Evolutionary conservation across 176 grass and related monocot species (phyloP).

Genomic region (Urochloa ruziziensis): DNA sequence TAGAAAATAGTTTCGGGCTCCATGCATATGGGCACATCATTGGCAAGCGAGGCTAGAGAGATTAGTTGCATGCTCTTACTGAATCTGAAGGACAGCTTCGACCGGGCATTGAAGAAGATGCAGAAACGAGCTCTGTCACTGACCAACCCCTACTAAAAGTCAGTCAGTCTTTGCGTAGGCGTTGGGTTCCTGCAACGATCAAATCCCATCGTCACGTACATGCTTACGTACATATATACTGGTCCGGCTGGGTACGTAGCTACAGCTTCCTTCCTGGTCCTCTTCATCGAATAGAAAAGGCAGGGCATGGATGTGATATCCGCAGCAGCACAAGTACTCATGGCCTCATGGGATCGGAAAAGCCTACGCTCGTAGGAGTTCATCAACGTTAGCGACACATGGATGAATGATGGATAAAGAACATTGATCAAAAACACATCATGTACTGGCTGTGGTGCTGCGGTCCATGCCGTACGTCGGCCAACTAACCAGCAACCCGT

Average conservation of each 20-base stretch:
- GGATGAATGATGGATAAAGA: not conserved
- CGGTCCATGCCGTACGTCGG: not conserved
- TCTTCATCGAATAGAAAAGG: too few species aligned
- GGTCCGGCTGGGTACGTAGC: not conserved
- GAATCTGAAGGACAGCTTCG: conserved; percentile 6
- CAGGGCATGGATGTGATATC: too few species aligned
- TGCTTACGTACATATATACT: not conserved
- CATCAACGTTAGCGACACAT: too few species aligned
- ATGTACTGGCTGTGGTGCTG: not conserved
- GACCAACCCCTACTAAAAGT: not conserved
- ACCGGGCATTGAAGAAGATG: too few species aligned
- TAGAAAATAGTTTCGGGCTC: too few species aligned
- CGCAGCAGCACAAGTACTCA: too few species aligned
- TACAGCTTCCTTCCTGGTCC: not conserved
- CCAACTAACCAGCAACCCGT: conserved; percentile 1
- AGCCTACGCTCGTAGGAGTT: too few species aligned
- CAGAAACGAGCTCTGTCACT: not conserved
- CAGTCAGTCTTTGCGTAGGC: not conserved
- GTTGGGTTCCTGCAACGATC: not conserved
- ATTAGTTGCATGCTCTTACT: conserved; percentile 17
- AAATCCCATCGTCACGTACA: not conserved
- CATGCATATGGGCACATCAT: not conserved
- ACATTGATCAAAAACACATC: too few species aligned
- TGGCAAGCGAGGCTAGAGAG: not conserved
- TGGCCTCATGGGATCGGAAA: too few species aligned